Evolutionary conservation across 106 monocot genomes (phyloP).

Genomic region (Amphibolis antarctica): DNA sequence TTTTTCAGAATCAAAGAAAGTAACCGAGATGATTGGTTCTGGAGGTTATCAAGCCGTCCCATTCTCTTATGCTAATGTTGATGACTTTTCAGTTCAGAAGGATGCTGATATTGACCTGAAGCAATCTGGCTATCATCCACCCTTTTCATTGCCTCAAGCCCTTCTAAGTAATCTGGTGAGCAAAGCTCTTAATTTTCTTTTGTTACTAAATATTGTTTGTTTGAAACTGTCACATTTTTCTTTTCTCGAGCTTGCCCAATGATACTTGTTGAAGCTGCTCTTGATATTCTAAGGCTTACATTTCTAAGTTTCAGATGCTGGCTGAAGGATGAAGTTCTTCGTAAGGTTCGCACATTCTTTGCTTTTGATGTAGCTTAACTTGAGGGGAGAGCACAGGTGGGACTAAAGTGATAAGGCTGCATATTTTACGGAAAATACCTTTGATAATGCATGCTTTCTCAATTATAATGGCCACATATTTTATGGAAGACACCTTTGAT

Average conservation of each 20-base stretch:
- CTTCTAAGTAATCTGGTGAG: slow-evolving; percentile 70
- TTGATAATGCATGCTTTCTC: not conserved
- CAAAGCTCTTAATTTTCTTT: slow-evolving; percentile 5
- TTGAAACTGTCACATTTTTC: slow-evolving; percentile 39
- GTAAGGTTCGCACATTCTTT: slow-evolving; percentile 76
- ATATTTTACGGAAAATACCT: slow-evolving; percentile 6
- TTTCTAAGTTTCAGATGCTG: slow-evolving; percentile 89
- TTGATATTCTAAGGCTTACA: slow-evolving; percentile 68
- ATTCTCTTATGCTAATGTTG: slow-evolving; percentile 49
- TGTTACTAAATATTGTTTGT: slow-evolving; percentile 8
- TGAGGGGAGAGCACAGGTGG: slow-evolving; percentile 77
- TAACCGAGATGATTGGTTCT: slow-evolving; percentile 10
- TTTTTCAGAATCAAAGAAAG: slow-evolving; percentile 29
- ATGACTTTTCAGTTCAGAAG: slow-evolving; percentile 7
- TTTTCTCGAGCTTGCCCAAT: slow-evolving; percentile 37
- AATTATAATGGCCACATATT: not conserved
- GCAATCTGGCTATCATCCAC: slow-evolving; percentile 44
- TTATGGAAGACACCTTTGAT: slow-evolving; percentile 2
- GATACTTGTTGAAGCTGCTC: slow-evolving; percentile 42
- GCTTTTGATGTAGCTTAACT: slow-evolving; percentile 72
- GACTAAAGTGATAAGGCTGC: slow-evolving; percentile 43
- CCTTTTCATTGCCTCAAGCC: slow-evolving; percentile 62
- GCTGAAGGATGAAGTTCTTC: slow-evolving; percentile 91
- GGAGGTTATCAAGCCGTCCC: slow-evolving; percentile 57
- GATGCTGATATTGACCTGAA: slow-evolving; percentile 22